These are phyloP conservation scores for Sarocladiaceae sp. DNA, from an alignment of 2,329 filamentous ascomycete genomes.

Conservation along the genomic window DNA sequence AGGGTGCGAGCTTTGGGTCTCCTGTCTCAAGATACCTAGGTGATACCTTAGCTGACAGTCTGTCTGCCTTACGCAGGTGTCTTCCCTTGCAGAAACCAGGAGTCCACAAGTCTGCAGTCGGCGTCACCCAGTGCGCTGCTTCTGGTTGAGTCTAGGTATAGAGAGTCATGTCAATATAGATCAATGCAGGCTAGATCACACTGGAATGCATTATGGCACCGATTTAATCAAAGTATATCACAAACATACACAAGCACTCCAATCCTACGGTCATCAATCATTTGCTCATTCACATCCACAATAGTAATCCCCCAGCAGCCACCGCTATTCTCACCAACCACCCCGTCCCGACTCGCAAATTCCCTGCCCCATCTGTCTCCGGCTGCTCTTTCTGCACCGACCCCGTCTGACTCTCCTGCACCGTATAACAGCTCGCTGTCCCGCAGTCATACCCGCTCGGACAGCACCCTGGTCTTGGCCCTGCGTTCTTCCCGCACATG, in stretches of 20 bases:
- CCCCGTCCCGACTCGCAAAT: neutral
- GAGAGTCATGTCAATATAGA: no score
- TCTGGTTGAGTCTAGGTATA: no score
- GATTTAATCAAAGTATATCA: no score
- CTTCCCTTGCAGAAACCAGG: no score
- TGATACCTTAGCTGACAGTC: no score
- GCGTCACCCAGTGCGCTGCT: no score
- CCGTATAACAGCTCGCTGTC: conserved; percentile 60
- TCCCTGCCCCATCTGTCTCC: conserved; percentile 11
- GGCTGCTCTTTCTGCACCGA: conserved; percentile 51
- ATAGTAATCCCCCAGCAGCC: neutral
- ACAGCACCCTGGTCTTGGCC: conserved; percentile 75
- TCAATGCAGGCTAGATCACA: no score
- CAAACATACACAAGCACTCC: no score
- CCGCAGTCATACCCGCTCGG: conserved; percentile 72
- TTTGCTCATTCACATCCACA: neutral
- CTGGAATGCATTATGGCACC: neutral
- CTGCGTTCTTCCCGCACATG: conserved; percentile 51
- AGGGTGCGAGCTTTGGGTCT: no score
- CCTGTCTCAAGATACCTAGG: no score
- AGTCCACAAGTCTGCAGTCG: no score
- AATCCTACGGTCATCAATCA: neutral
- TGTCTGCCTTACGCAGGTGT: no score
- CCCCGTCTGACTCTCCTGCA: conserved; percentile 44
- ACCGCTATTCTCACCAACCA: neutral